Evolutionary conservation across 345 rosid species (phyloP).

Genomic region (Lepidium didymum): DNA sequence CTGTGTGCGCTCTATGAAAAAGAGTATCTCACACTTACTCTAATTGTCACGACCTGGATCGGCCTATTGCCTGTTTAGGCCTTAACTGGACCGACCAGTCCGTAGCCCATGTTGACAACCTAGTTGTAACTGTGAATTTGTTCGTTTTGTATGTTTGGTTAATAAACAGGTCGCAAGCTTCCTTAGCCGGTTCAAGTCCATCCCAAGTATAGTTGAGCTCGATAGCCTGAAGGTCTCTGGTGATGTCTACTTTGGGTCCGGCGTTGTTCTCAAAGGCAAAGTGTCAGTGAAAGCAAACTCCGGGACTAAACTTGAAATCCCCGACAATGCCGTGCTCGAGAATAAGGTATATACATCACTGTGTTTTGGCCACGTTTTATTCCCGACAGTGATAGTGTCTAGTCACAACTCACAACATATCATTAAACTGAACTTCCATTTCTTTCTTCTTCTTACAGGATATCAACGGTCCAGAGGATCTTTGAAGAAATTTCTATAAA

Average conservation of each 20-base stretch:
- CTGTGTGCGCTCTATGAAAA: neutral
- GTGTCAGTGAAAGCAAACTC: slow-evolving; percentile 56
- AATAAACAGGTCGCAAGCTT: slow-evolving; percentile 63
- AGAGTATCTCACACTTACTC: neutral
- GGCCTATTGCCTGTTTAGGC: no score
- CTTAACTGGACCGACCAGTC: no score
- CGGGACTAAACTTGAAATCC: slow-evolving; percentile 68
- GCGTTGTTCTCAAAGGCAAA: slow-evolving; percentile 65
- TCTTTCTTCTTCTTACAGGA: slow-evolving; percentile 35
- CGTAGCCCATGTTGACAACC: neutral
- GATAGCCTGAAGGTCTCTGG: slow-evolving; percentile 85
- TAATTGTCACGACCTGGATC: neutral
- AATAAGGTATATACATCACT: slow-evolving; percentile 53
- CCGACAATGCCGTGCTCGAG: slow-evolving; percentile 51
- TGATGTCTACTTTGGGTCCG: slow-evolving; percentile 76
- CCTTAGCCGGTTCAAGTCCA: slow-evolving; percentile 79
- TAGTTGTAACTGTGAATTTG: neutral
- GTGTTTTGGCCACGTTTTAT: neutral
- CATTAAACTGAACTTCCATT: neutral
- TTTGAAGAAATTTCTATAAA: slow-evolving; percentile 27
- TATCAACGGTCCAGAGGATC: slow-evolving; percentile 60
- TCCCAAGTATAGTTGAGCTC: slow-evolving; percentile 84
- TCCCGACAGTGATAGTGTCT: neutral
- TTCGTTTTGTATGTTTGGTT: neutral
- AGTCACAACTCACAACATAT: no score